A percentile compares a stretch with the other conserved stretches of the same genome.
phyloP scores from a whole-genome alignment of 805 yeast genomes.

The Spathaspora girioi region DNA sequence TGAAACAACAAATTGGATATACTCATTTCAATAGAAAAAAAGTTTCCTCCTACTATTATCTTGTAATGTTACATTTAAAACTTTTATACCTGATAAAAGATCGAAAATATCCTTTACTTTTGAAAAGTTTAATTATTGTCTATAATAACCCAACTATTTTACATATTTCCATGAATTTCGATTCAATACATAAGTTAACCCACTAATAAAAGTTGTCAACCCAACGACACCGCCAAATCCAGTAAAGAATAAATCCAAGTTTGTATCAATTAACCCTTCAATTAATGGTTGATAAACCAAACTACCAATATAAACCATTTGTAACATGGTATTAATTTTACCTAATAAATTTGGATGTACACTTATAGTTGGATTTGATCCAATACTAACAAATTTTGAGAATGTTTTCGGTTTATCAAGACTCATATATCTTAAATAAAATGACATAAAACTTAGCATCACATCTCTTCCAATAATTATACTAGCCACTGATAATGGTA shows the following conservation, averaged over 20 bases:
- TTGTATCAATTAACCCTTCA: conserved; percentile 16
- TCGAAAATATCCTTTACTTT: conserved; percentile 1
- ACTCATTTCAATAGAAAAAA: background rate
- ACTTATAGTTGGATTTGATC: conserved; percentile 68
- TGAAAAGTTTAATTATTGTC: conserved; percentile 6
- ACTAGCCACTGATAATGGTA: conserved; percentile 63
- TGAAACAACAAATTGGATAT: background rate
- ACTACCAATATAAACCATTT: conserved; percentile 79
- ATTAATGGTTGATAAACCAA: conserved; percentile 33
- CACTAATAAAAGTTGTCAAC: conserved; percentile 72
- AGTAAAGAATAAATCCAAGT: conserved; percentile 13
- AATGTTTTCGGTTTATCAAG: conserved; percentile 75
- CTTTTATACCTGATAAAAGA: background rate
- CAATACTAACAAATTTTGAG: conserved; percentile 70
- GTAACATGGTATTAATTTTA: conserved; percentile 85
- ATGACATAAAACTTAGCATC: conserved; percentile 65
- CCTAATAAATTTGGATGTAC: conserved; percentile 86
- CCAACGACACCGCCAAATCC: conserved; percentile 29
- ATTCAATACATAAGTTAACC: conserved; percentile 69
- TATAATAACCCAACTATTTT: conserved; percentile 9
- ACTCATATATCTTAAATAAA: conserved; percentile 68
- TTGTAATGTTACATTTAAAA: conserved; percentile 3
- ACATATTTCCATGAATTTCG: conserved; percentile 64
- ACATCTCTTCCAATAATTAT: conserved; percentile 84
- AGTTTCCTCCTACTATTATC: background rate